A percentile compares a stretch with the other conserved stretches of the same genome.
Evolutionary conservation across 2,329 filamentous ascomycete genomes (phyloP).

Genomic region (Orbilia ellipsospora): DNA sequence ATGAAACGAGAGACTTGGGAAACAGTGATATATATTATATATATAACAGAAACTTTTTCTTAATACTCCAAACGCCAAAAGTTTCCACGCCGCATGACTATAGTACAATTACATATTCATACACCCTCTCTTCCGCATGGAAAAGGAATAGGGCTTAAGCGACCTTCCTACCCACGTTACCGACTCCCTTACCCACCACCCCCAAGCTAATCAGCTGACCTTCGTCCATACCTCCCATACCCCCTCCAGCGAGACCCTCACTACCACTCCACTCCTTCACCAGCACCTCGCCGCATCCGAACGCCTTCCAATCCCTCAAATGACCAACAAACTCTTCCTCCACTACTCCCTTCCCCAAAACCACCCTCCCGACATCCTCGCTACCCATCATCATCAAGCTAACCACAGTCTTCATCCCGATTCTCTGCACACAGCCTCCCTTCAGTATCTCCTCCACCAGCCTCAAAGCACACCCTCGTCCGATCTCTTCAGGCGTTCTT

Average conservation of each 20-base stretch:
- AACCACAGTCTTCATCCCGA: constrained; percentile 79
- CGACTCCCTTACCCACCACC: constrained; percentile 91
- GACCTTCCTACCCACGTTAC: constrained; percentile 88
- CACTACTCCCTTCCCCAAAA: constrained; percentile 82
- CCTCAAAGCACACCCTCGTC: constrained; percentile 87
- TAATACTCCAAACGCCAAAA: constrained; percentile 11
- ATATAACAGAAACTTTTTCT: not conserved
- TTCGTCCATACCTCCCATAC: constrained; percentile 71
- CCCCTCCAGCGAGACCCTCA: constrained; percentile 71
- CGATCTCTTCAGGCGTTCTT: constrained; percentile 90
- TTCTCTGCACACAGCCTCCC: constrained; percentile 81
- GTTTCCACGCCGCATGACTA: not conserved
- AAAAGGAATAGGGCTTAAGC: constrained; percentile 9
- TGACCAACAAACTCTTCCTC: constrained; percentile 83
- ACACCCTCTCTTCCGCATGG: no score
- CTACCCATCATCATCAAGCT: constrained; percentile 97
- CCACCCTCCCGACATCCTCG: constrained; percentile 89
- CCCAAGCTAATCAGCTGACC: constrained; percentile 81
- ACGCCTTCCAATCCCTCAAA: constrained; percentile 85
- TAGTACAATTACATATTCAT: not conserved
- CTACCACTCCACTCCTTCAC: constrained; percentile 72
- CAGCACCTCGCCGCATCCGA: constrained; percentile 77
- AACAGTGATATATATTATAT: no score
- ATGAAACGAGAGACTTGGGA: no score
- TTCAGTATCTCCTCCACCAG: constrained; percentile 82